Base-by-base conservation (phyloP, 2,329 filamentous ascomycete species). In the Phyllosticta citriasiana region DNA sequence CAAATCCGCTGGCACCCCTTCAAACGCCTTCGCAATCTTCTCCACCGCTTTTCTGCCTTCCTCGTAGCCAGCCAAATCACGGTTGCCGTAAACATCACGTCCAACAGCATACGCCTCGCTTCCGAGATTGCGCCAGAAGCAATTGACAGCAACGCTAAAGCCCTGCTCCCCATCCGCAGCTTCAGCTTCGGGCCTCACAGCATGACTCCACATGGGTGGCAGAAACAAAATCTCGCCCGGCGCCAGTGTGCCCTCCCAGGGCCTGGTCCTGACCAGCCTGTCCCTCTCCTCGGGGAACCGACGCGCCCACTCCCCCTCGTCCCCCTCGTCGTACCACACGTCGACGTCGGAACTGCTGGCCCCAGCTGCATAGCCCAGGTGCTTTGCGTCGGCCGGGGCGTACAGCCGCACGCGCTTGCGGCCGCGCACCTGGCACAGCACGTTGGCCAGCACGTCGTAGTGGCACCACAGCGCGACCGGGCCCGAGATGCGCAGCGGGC, bases 371-470 rank as follows among this genome's bases (percentile, higher is more conserved):
- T 96, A 88, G 2, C 82, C 80, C 0, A 96, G 79, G 40, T 84
- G 76, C 22, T 79, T 78, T 19, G 94, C 84, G 68, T 96, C 90
- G 2, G 80, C 77, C 0, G 92, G 91, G 1, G 89, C 90, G 70
- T 91, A 96, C 1, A 96, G 79, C 4, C 90, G 74, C 62, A 95
- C 79, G 27, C 82, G 81, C 70, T 94, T 95, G 0, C 81, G 80
- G 4, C 91, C 91, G 47, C 77, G 76, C 57, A 96, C 81, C 70
- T 96, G 91, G 68, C 87, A 91, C 63, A 94, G 87, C 3, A 96
- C 79, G 68, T 96, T 96, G 57, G 90, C 89, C 82, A 95, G 91
- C 16, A 94, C 89, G 74, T 95, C 89, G 76, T 94, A 95, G 73
- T 95, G 90, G 33, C 96, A 79, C 91, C 92, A 96, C 83, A 96